phyloP scores from a whole-genome alignment of 192 early-diverging fungal genomes.

The Linnemannia zychae region DNA sequence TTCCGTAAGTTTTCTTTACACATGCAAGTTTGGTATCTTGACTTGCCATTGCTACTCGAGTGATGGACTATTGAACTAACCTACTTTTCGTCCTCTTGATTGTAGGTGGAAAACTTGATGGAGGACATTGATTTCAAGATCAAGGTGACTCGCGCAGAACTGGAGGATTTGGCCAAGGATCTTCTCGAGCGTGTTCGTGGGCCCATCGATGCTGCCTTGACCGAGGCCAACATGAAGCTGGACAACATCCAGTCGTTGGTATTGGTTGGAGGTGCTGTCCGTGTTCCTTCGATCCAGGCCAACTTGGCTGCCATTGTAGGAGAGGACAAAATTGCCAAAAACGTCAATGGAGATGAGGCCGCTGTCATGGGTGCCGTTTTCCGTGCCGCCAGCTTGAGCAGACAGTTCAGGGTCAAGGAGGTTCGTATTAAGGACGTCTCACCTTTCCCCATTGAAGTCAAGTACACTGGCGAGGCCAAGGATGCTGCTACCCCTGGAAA shows the following conservation, averaged over 20 bases:
- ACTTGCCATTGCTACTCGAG: neutral
- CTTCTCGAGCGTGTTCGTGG: conserved; percentile 75
- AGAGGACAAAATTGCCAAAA: conserved; percentile 90
- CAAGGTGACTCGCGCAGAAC: conserved; percentile 79
- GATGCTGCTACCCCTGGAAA: conserved; percentile 46
- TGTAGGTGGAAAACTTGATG: conserved; percentile 87
- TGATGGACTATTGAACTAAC: neutral
- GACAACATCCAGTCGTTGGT: conserved; percentile 88
- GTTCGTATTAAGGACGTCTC: conserved; percentile 90
- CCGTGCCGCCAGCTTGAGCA: conserved; percentile 86
- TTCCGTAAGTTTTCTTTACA: conserved; percentile 68
- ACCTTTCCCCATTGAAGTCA: conserved; percentile 74
- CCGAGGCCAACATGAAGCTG: conserved; percentile 73
- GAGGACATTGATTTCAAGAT: conserved; percentile 89
- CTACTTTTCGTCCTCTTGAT: neutral
- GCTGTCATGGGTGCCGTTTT: conserved; percentile 91
- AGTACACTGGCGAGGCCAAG: conserved; percentile 63
- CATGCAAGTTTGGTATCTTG: conserved; percentile 9
- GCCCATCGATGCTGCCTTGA: conserved; percentile 82
- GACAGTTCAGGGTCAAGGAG: conserved; percentile 88
- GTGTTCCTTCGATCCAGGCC: conserved; percentile 88
- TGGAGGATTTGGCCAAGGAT: conserved; percentile 81
- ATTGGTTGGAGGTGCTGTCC: conserved; percentile 93
- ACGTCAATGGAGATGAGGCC: conserved; percentile 97
- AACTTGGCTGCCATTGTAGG: conserved; percentile 78